A percentile compares a stretch with the other conserved stretches of the same genome.
Evolutionary conservation across 1,284 basidiomycete species (phyloP).

Genomic region (Trichosporon sp.): DNA sequence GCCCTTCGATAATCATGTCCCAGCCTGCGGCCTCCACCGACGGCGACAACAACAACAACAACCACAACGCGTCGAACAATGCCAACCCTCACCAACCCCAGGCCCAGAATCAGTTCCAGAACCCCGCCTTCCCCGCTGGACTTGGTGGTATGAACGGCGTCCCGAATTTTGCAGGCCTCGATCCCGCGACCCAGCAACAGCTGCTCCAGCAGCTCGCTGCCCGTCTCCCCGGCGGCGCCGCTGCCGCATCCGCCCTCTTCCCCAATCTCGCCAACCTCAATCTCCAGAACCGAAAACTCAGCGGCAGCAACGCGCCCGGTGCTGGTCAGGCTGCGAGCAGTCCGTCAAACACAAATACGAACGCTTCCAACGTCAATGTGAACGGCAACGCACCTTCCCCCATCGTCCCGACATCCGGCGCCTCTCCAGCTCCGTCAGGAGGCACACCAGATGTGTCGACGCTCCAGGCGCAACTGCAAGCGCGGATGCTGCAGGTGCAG

Average conservation of each 20-base stretch:
- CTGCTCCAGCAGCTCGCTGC: conserved; percentile 17
- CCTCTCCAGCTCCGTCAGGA: background rate
- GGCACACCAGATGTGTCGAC: conserved; percentile 9
- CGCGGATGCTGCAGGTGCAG: conserved; percentile 20
- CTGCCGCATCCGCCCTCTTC: conserved; percentile 9
- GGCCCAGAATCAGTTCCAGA: conserved; percentile 1
- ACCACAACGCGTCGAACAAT: conserved; percentile 1
- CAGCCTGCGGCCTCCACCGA: conserved; percentile 11
- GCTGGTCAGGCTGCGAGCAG: background rate
- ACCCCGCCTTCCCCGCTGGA: background rate
- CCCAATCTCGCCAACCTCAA: conserved; percentile 12
- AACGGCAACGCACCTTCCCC: background rate
- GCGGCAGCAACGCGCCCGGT: background rate
- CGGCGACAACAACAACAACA: conserved; percentile 6
- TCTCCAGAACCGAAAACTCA: conserved; percentile 6
- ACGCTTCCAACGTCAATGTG: background rate
- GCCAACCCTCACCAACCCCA: background rate
- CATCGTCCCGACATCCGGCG: background rate
- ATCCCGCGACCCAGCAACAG: conserved; percentile 12
- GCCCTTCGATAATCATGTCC: background rate
- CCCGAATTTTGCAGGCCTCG: conserved; percentile 5
- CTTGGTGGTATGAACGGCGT: conserved; percentile 1
- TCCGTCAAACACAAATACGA: background rate
- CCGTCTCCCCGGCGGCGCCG: conserved; percentile 5
- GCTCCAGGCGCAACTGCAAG: conserved; percentile 19